Evolutionary conservation across 1,284 basidiomycete species (phyloP), one percentile per base, ranked within the genome.

Genomic region (Microbotryum saponariae): DNA sequence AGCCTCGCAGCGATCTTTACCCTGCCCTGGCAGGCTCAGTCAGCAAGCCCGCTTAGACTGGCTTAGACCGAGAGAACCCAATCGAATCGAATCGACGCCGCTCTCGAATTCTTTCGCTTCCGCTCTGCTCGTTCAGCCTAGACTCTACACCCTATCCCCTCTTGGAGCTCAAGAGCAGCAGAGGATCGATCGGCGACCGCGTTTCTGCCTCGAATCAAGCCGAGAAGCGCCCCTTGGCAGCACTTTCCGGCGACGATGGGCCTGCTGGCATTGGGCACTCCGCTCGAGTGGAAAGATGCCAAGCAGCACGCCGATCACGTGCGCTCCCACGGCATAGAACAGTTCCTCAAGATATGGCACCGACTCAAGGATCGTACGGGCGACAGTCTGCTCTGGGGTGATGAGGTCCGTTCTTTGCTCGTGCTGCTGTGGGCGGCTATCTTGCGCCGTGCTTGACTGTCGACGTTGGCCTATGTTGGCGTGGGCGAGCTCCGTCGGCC

Each of bases 351-450:
- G 71, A 90, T 87, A 49, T 99, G 91, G 91, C 83, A 91, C 73
- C 83, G 85, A 63, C 81, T 93, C 75, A 97, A 96, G 81, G 87
- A 91, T 74, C 82, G 91, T 62, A 82, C 84, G n/a, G 92, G 91
- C 12, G 93, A 98, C 73, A 86, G 88, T 64, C 79, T 98, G 54
- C 82, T 97, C n/a, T 99, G 96, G 96, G 96, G 96, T 33, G 96
- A 99, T 73, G 96, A 99, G 85, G 92, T 92, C 72, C 21, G 51
- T 44, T 8, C 7, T 25, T 25, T 37, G 33, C 25, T 25, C 52
- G 31, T 14, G 33, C n/a, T 54, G 33, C 31, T 54, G 33, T 33
- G 33, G 23, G 14, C 27, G 25, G 53, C 33, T 21, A 14, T 21
- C 37, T 42, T 31, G 52, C 18, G 53, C 33, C n/a, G 21, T 44